Evolutionary conservation across 352 stramenopile species (phyloP).

Genomic region (Globisporangium irregulare): DNA sequence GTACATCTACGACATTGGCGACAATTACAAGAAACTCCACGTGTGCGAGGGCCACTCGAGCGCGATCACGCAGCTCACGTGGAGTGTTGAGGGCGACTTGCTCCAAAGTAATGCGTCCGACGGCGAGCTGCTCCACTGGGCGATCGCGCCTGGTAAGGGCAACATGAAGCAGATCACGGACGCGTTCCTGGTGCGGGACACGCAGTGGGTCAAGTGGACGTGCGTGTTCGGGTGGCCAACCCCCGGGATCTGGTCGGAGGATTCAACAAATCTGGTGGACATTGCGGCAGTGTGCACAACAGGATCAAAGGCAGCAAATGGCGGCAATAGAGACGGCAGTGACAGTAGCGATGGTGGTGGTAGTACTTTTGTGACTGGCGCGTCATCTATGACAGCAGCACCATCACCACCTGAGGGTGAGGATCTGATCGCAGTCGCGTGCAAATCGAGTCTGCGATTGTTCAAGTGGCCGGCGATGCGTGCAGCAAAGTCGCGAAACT

Average conservation of each 20-base stretch:
- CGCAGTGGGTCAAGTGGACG: slow-evolving; percentile 61
- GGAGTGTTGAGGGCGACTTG: slow-evolving; percentile 73
- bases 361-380: neutral
- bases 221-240: slow-evolving; percentile 70
- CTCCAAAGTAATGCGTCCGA: slow-evolving; percentile 79
- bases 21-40: slow-evolving; percentile 55
- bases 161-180: slow-evolving; percentile 64
- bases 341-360: slow-evolving; percentile 2
- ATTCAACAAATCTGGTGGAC: slow-evolving; percentile 47
- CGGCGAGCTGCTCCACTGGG: slow-evolving; percentile 64
- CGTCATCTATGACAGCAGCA: neutral
- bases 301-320: slow-evolving; percentile 18
- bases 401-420: slow-evolving; percentile 19
- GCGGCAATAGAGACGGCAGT: neutral
- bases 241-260: slow-evolving; percentile 55
- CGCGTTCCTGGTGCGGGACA: slow-evolving; percentile 52
- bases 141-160: slow-evolving; percentile 26
- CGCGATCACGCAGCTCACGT: slow-evolving; percentile 83
- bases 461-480: slow-evolving; percentile 49
- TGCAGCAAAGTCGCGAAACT: slow-evolving; percentile 38
- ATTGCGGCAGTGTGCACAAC: slow-evolving; percentile 48
- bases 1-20: slow-evolving; percentile 49
- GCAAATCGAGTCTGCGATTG: slow-evolving; percentile 42
- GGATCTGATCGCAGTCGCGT: slow-evolving; percentile 48
- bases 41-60: slow-evolving; percentile 82